phyloP scores from a whole-genome alignment of 306 rosid genomes.

The Cucurbita argyrosperma region DNA sequence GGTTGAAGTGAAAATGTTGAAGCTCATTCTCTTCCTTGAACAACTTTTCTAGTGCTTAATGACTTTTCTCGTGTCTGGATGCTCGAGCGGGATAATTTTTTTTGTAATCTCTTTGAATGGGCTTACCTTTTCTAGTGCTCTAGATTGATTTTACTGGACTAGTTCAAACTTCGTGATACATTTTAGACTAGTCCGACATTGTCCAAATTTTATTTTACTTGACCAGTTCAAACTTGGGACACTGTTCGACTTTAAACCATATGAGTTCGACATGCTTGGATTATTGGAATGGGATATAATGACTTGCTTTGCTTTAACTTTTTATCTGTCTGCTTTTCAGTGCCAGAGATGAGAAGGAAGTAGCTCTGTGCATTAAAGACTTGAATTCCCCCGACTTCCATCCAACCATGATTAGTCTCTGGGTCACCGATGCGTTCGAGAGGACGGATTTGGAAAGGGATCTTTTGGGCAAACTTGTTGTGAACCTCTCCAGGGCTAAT shows the following conservation, averaged over 20 bases:
- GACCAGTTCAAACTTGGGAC: neutral
- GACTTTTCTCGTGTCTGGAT: too few species aligned
- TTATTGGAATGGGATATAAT: neutral
- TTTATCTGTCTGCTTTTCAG: conserved; percentile 22
- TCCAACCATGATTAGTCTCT: conserved; percentile 63
- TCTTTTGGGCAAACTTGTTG: conserved; percentile 52
- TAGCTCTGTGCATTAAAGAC: conserved; percentile 54
- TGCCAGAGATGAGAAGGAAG: conserved; percentile 71
- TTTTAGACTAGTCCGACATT: too few species aligned
- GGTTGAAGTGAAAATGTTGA: neutral
- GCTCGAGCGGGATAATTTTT: too few species aligned
- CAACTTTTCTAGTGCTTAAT: too few species aligned
- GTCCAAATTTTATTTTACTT: too few species aligned
- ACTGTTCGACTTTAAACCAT: neutral
- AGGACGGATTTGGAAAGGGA: conserved; percentile 62
- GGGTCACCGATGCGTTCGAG: conserved; percentile 84
- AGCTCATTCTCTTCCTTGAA: neutral
- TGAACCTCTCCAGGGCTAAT: conserved; percentile 38
- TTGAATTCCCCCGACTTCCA: conserved; percentile 70
- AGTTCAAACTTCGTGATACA: neutral
- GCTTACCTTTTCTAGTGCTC: too few species aligned
- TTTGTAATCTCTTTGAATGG: too few species aligned
- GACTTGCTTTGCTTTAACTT: neutral
- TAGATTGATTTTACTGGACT: neutral
- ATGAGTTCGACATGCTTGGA: neutral